These are phyloP conservation scores for Knufia fluminis DNA, from an alignment of 2,329 filamentous ascomycete genomes.

Conservation along the genomic window DNA sequence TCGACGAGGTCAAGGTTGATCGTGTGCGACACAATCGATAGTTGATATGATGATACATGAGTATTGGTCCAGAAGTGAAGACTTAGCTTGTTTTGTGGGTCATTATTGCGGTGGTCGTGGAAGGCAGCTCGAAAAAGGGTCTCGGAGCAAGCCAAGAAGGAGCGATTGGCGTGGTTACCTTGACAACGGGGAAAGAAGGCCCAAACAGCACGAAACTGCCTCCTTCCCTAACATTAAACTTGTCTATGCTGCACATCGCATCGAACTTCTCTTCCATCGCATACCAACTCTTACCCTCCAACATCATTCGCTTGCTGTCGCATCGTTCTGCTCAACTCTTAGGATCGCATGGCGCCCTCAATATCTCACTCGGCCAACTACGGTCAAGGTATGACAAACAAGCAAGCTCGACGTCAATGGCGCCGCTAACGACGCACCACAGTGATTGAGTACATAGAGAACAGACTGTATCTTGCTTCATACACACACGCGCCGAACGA, in stretches of 20 bases:
- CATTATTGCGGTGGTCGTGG: not conserved
- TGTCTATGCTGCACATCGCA: not conserved
- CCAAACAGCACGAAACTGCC: constrained; percentile 9
- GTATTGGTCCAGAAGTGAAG: not conserved
- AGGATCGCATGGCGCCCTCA: constrained; percentile 18
- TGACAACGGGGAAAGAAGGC: not conserved
- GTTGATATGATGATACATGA: not conserved
- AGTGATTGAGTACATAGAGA: constrained; percentile 39
- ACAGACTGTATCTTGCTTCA: constrained; percentile 88
- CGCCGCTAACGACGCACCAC: constrained; percentile 13
- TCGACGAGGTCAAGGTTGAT: not conserved
- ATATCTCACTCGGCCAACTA: constrained; percentile 49
- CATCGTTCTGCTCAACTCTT: constrained; percentile 8
- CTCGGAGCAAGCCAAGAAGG: not conserved
- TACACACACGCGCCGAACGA: constrained; percentile 74
- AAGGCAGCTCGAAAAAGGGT: not conserved
- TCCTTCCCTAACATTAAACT: not conserved
- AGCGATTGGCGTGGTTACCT: not conserved
- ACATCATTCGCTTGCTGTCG: constrained; percentile 8
- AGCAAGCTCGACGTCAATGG: constrained; percentile 48
- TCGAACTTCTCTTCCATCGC: constrained; percentile 1
- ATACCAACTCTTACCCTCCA: constrained; percentile 7
- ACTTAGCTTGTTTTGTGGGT: not conserved
- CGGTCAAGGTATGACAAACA: constrained; percentile 92
- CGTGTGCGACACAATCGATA: constrained; percentile 3